Evolutionary conservation across 495 filamentous ascomycete species (phyloP).

Genomic region (Parachaetomium inaequale): DNA sequence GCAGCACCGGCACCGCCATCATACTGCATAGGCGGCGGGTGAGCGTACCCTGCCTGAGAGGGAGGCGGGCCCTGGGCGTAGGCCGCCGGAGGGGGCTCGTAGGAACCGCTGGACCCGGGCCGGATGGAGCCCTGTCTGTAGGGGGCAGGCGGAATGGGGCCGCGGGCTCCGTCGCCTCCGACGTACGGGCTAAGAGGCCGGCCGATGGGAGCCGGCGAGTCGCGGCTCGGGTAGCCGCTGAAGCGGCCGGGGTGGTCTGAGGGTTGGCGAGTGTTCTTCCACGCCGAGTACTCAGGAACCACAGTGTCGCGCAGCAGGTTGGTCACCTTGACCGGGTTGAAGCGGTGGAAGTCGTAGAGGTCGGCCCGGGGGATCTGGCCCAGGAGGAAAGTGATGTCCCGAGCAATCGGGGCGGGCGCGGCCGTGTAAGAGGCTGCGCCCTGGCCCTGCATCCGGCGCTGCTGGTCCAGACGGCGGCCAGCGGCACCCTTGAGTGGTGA

Average conservation of each 20-base stretch:
- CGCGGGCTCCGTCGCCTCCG: slow-evolving; percentile 18
- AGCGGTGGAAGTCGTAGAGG: slow-evolving; percentile 59
- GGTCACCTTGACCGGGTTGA: slow-evolving; percentile 69
- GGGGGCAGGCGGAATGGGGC: slow-evolving; percentile 22
- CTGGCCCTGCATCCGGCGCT: slow-evolving; percentile 56
- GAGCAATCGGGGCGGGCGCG: slow-evolving; percentile 56
- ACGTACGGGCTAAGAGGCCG: slow-evolving; percentile 42
- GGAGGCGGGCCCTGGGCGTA: slow-evolving; percentile 28
- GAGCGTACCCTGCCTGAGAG: slow-evolving; percentile 15
- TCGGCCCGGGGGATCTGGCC: slow-evolving; percentile 77
- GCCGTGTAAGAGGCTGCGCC: slow-evolving; percentile 35
- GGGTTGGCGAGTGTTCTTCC: slow-evolving; percentile 27
- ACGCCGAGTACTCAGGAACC: slow-evolving; percentile 56
- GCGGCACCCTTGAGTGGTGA: slow-evolving; percentile 86
- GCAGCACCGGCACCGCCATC: slow-evolving; percentile 5
- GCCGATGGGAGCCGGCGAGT: slow-evolving; percentile 39
- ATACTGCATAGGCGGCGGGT: slow-evolving; percentile 4
- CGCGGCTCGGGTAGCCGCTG: slow-evolving; percentile 32
- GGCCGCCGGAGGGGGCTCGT: slow-evolving; percentile 42
- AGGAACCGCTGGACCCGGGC: slow-evolving; percentile 43
- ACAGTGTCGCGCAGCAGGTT: slow-evolving; percentile 63
- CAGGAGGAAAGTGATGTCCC: slow-evolving; percentile 75
- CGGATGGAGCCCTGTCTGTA: slow-evolving; percentile 47
- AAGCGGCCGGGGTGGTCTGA: slow-evolving; percentile 34
- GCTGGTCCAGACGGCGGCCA: slow-evolving; percentile 75